Evolutionary conservation across 2,329 filamentous ascomycete species (phyloP).

Genomic region (Botryotinia calthae): DNA sequence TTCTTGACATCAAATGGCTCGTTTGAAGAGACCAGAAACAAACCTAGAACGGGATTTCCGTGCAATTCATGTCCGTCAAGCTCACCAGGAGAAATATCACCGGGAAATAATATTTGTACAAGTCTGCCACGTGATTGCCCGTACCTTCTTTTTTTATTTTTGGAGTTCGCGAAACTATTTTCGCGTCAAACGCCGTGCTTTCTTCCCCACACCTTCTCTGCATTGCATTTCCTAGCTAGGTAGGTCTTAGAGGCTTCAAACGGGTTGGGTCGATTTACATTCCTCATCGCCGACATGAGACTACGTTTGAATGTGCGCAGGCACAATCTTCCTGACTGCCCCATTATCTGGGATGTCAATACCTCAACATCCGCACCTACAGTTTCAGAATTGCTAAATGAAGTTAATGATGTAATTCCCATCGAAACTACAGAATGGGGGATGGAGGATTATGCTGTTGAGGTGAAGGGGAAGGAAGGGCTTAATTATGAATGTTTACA

Average conservation of each 20-base stretch:
- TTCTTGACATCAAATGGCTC: background rate
- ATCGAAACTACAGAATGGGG: constrained; percentile 81
- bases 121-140: constrained; percentile 2
- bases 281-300: constrained; percentile 52
- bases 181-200: background rate
- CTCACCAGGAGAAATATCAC: background rate
- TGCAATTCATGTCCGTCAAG: background rate
- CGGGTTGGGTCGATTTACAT: constrained; percentile 16
- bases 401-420: constrained; percentile 76
- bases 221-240: background rate
- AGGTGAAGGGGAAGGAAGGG: constrained; percentile 57
- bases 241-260: background rate
- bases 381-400: constrained; percentile 71
- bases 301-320: constrained; percentile 71
- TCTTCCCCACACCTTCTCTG: constrained; percentile 11
- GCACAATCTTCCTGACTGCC: constrained; percentile 68
- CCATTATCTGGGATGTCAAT: constrained; percentile 67
- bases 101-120: background rate
- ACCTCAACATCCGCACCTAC: constrained; percentile 53
- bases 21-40: background rate
- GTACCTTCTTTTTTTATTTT: constrained; percentile 2
- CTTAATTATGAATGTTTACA: constrained; percentile 81
- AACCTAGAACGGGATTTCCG: no score
- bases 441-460: constrained; percentile 84
- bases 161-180: constrained; percentile 7